Base-by-base conservation (phyloP, 1,284 basidiomycete species). In the Tilletia caries region DNA sequence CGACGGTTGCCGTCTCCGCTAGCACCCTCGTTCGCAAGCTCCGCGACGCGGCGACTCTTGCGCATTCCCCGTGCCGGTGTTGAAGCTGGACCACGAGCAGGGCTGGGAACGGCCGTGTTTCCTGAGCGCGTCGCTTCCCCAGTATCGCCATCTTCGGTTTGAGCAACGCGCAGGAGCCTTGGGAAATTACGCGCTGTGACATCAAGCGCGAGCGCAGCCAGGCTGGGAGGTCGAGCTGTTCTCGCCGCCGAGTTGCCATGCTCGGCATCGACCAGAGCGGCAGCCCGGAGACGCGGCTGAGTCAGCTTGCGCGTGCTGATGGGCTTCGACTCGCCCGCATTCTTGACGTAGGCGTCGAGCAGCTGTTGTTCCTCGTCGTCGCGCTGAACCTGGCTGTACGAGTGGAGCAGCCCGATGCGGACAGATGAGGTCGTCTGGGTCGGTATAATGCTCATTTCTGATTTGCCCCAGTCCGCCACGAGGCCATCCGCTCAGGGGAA, bases 321-420 rank as follows among this genome's bases (percentile, higher is more conserved):
- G 10, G 58, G 58, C n/a, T 37, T 33, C 13, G 33, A 20, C 58
- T 62, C 58, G 18, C 13, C 58, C 15, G 58, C 27, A 5, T 33
- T 62, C 58, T 62, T 62, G 58, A 62, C 58, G n/a, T 62, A 62
- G 8, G 58, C 20, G 58, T 62, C 58, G 58, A 62, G 58, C 15
- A 62, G 58, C 58, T 62, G 58, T 32, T 62, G 58, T 23, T 62
- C 58, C 18, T 29, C 58, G n/a, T 62, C 58, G 58, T 62, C 58
- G 27, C 58, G 58, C n/a, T 62, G 58, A 12, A 62, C 33, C 58
- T 62, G 58, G 58, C 20, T 62, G 58, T 62, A 62, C 37, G 37
- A 41, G 37, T 41, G 13, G 37, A 41, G 6, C 6, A 41, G 37
- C 6, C 37, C 13, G 6, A 41, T 41, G 37, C 13, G 13, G 13